phyloP scores from a whole-genome alignment of 257 asterid genomes.

The Leonotis leonurus region DNA sequence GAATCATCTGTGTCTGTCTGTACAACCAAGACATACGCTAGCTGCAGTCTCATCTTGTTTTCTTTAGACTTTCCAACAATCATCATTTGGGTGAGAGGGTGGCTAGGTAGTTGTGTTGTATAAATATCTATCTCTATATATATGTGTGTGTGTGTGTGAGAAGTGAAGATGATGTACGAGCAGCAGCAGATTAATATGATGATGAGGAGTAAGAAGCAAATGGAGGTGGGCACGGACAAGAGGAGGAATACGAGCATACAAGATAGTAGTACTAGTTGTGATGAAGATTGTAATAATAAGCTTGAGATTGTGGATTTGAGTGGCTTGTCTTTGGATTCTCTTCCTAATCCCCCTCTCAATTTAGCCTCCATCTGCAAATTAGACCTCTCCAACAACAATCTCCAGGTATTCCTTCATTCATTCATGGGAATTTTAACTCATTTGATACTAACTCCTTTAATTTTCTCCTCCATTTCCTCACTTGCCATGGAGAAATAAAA shows the following conservation, averaged over 20 bases:
- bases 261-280: neutral
- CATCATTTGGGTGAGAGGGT: neutral
- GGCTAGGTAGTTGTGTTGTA: neutral
- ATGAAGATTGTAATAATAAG: constrained; percentile 15
- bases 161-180: constrained; percentile 29
- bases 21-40: no score
- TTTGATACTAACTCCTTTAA: no score
- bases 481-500: no score
- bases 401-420: constrained; percentile 44
- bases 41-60: neutral
- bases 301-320: constrained; percentile 69
- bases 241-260: neutral
- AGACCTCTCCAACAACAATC: constrained; percentile 82
- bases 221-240: neutral
- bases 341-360: constrained; percentile 51
- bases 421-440: no score
- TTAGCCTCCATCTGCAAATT: constrained; percentile 56
- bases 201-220: constrained; percentile 2
- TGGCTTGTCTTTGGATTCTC: constrained; percentile 52
- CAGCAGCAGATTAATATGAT: constrained; percentile 12
- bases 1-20: no score
- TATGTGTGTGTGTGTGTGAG: constrained; percentile 4
- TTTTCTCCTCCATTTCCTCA: no score
- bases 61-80: neutral
- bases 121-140: neutral